Conservation (phyloP, 768 basidiomycete species). For the Pleurotus giganteus region DNA sequence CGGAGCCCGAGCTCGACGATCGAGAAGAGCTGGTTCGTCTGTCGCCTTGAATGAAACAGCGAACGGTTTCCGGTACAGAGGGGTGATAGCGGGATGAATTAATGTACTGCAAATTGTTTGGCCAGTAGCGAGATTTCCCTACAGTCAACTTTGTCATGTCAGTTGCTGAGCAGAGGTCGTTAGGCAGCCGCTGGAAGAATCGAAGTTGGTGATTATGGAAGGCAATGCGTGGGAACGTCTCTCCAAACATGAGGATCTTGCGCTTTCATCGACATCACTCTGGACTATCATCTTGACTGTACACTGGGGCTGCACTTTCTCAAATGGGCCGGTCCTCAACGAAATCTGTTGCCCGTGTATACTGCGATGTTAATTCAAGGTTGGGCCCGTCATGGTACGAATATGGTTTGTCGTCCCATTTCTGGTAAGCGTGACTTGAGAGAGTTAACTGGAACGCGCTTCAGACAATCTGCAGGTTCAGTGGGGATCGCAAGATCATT, state of each 20-base stretch:
- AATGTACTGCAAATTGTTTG: conserved; percentile 54
- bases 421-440: conserved; percentile 18
- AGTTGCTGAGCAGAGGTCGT: not conserved
- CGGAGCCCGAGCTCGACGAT: conserved; percentile 27
- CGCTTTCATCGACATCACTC: conserved; percentile 10
- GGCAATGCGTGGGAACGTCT: conserved; percentile 6
- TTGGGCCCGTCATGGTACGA: conserved; percentile 93
- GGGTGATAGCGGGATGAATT: conserved; percentile 49
- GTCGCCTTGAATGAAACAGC: conserved; percentile 33
- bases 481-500: conserved; percentile 97
- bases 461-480: conserved; percentile 95
- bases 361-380: conserved; percentile 84
- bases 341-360: conserved; percentile 84
- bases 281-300: conserved; percentile 12
- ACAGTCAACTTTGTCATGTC: not conserved
- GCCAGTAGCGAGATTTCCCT: conserved; percentile 28
- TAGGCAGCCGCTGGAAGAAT: not conserved
- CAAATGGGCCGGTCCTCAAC: conserved; percentile 70
- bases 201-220: no score
- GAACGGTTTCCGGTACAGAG: conserved; percentile 48
- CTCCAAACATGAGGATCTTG: conserved; percentile 5
- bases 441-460: conserved; percentile 15
- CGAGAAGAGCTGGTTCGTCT: conserved; percentile 13
- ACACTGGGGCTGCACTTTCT: conserved; percentile 16
- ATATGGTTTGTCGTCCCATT: conserved; percentile 64